Evolutionary conservation across 345 rosid genomes (phyloP).

Genomic region (Nasturtium officinale): DNA sequence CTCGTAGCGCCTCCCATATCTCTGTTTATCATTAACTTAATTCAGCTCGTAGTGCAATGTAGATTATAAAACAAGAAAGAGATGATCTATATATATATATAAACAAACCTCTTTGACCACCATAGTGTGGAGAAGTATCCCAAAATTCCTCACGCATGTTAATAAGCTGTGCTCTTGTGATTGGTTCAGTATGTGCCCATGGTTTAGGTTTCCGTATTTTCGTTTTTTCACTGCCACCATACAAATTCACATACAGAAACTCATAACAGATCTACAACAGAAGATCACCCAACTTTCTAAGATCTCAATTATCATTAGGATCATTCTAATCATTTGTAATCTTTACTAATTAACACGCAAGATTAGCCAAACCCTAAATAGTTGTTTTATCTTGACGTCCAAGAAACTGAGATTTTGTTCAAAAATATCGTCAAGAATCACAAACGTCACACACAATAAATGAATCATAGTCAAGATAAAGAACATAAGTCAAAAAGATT

Average conservation of each 20-base stretch:
- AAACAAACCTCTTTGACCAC: slow-evolving; percentile 75
- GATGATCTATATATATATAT: not conserved
- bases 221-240: slow-evolving; percentile 37
- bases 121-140: slow-evolving; percentile 88
- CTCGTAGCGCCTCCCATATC: slow-evolving; percentile 82
- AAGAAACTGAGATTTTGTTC: not conserved
- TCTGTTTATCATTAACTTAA: slow-evolving; percentile 39
- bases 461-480: not conserved
- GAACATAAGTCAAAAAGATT: too few species aligned
- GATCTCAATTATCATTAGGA: not conserved
- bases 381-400: not conserved
- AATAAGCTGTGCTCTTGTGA: slow-evolving; percentile 60
- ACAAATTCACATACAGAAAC: not conserved
- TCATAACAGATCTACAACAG: not conserved
- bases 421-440: not conserved
- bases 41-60: not conserved
- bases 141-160: slow-evolving; percentile 81
- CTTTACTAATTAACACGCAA: not conserved
- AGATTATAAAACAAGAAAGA: not conserved
- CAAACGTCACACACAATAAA: not conserved
- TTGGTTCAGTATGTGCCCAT: slow-evolving; percentile 73
- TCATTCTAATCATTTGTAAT: not conserved
- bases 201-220: slow-evolving; percentile 63
- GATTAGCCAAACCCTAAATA: not conserved
- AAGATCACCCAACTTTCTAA: not conserved